phyloP scores from a whole-genome alignment of 1,139 yeast genomes.

The Yamadazyma trypodendri region DNA sequence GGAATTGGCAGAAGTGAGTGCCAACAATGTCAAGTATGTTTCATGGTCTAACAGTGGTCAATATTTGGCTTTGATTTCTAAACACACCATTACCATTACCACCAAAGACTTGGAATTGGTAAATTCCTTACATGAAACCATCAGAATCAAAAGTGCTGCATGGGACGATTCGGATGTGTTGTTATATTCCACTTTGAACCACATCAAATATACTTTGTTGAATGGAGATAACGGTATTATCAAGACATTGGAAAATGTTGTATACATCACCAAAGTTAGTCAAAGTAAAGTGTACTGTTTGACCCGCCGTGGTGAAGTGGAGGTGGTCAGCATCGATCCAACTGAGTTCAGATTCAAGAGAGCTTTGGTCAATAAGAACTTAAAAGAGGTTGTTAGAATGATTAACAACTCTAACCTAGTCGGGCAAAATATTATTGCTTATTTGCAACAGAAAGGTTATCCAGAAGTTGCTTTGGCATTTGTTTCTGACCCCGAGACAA shows the following conservation, averaged over 20 bases:
- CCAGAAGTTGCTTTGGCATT: slow-evolving; percentile 94
- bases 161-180: slow-evolving; percentile 96
- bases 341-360: slow-evolving; percentile 96
- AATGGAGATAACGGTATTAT: slow-evolving; percentile 96
- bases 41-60: slow-evolving; percentile 89
- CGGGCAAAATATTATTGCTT: slow-evolving; percentile 95
- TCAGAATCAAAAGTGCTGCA: slow-evolving; percentile 93
- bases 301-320: slow-evolving; percentile 83
- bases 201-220: slow-evolving; percentile 86
- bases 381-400: slow-evolving; percentile 86
- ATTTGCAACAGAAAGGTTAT: slow-evolving; percentile 91
- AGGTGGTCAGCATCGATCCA: slow-evolving; percentile 79
- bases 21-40: slow-evolving; percentile 82
- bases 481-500: slow-evolving; percentile 93
- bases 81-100: slow-evolving; percentile 90
- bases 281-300: slow-evolving; percentile 77
- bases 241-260: slow-evolving; percentile 87
- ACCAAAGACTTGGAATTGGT: slow-evolving; percentile 74
- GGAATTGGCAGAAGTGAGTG: slow-evolving; percentile 66
- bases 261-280: slow-evolving; percentile 73
- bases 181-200: slow-evolving; percentile 91
- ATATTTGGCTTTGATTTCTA: slow-evolving; percentile 82
- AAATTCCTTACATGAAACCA: slow-evolving; percentile 92
- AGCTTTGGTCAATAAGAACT: slow-evolving; percentile 86
- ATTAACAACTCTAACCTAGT: slow-evolving; percentile 88